These are phyloP conservation scores for Stagonosporopsis rhizophila DNA, from an alignment of 2,329 filamentous ascomycete genomes.

Conservation along the genomic window DNA sequence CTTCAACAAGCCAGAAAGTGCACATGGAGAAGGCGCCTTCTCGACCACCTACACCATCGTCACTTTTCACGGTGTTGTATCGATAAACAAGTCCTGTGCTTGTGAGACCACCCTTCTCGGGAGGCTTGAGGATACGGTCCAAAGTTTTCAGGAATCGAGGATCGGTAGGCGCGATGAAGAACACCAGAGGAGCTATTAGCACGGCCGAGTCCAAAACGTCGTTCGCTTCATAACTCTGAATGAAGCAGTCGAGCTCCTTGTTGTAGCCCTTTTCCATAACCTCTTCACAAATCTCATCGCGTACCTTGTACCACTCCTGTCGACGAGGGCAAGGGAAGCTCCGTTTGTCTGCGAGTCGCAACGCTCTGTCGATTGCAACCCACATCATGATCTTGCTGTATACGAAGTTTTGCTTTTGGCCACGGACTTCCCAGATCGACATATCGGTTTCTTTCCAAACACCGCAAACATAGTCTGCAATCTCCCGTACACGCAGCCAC, in stretches of 20 bases:
- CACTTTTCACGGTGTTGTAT: slow-evolving; percentile 72
- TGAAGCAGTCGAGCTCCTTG: slow-evolving; percentile 70
- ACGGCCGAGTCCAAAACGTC: slow-evolving; percentile 77
- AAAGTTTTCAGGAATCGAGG: slow-evolving; percentile 76
- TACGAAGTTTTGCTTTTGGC: slow-evolving; percentile 76
- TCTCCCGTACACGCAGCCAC: slow-evolving; percentile 73
- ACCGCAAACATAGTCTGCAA: slow-evolving; percentile 73
- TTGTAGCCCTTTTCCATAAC: slow-evolving; percentile 84
- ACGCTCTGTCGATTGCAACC: slow-evolving; percentile 78
- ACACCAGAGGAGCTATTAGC: slow-evolving; percentile 78
- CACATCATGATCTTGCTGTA: slow-evolving; percentile 87
- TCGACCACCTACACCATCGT: slow-evolving; percentile 75
- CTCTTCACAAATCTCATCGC: slow-evolving; percentile 75
- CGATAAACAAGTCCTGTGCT: slow-evolving; percentile 78
- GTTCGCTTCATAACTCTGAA: slow-evolving; percentile 77
- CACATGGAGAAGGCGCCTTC: slow-evolving; percentile 84
- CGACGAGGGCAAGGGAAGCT: slow-evolving; percentile 77
- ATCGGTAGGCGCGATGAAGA: slow-evolving; percentile 80
- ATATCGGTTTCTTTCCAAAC: slow-evolving; percentile 73
- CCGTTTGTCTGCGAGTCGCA: slow-evolving; percentile 76
- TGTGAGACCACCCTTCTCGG: slow-evolving; percentile 77
- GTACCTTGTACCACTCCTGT: slow-evolving; percentile 67
- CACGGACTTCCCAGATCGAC: slow-evolving; percentile 84
- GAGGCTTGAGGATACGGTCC: slow-evolving; percentile 72
- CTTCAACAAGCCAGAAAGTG: slow-evolving; percentile 83